phyloP scores from a whole-genome alignment of 257 asterid genomes.

The Primulina eburnea region DNA sequence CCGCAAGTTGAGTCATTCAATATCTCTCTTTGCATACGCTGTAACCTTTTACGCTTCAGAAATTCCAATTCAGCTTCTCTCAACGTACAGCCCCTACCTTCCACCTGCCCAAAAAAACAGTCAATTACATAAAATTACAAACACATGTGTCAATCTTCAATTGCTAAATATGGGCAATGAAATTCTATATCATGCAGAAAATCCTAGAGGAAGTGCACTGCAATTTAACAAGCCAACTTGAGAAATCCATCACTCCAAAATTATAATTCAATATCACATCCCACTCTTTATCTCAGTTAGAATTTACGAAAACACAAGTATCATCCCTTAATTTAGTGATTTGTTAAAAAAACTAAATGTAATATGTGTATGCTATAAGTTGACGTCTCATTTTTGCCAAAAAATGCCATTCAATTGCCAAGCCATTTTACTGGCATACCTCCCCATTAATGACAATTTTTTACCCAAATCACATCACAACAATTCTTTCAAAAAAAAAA shows the following conservation, averaged over 20 bases:
- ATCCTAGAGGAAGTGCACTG: not conserved
- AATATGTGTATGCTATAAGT: not conserved
- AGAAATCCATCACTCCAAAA: not conserved
- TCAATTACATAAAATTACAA: not conserved
- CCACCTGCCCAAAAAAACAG: slow-evolving; percentile 63
- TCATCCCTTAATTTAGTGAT: not conserved
- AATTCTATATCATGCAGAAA: not conserved
- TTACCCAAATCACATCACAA: not conserved
- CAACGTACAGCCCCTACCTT: slow-evolving; percentile 64
- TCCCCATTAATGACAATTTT: not conserved
- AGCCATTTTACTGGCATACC: not conserved
- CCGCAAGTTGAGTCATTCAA: slow-evolving; percentile 43
- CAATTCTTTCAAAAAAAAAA: too few relatives aligned
- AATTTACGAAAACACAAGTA: not conserved
- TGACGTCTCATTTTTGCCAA: not conserved
- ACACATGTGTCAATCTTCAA: not conserved
- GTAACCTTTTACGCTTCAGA: slow-evolving; percentile 81
- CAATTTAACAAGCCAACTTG: not conserved
- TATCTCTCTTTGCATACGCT: slow-evolving; percentile 56
- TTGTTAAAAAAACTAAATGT: too few relatives aligned
- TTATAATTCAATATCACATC: too few relatives aligned
- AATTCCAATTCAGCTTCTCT: slow-evolving; percentile 84
- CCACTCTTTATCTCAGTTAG: not conserved
- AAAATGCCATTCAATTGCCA: not conserved
- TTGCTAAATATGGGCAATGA: not conserved